Percentiles rank a stretch among this genome's conserved stretches.
Evolutionary conservation across 805 yeast species (phyloP).

Genomic region (Schizosaccharomyces osmophilus): DNA sequence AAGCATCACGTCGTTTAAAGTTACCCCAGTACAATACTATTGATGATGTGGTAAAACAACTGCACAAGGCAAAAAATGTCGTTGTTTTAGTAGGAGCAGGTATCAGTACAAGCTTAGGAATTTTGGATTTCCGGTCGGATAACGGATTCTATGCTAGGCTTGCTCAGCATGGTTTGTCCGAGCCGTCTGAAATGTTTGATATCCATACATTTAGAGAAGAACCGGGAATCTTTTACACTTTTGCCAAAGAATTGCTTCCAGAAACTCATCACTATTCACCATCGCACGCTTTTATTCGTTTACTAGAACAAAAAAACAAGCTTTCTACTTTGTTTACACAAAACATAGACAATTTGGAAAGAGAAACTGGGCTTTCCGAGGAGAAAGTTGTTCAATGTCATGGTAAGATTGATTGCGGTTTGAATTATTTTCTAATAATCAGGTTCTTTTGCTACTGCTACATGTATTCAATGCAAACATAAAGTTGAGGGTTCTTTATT

Average conservation of each 20-base stretch:
- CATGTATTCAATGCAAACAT: constrained; percentile 54
- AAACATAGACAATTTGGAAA: constrained; percentile 69
- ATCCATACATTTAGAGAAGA: constrained; percentile 43
- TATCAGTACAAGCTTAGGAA: constrained; percentile 68
- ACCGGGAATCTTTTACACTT: constrained; percentile 62
- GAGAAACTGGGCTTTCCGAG: constrained; percentile 44
- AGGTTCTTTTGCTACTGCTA: constrained; percentile 43
- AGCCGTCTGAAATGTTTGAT: constrained; percentile 81
- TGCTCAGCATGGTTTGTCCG: constrained; percentile 41
- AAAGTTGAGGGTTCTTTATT: constrained; percentile 41
- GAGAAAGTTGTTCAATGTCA: constrained; percentile 69
- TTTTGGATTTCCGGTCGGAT: constrained; percentile 81
- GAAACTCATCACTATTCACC: constrained; percentile 41
- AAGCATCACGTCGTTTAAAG: background rate
- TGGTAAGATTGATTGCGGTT: constrained; percentile 28
- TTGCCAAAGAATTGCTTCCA: constrained; percentile 67
- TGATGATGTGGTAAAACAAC: constrained; percentile 30
- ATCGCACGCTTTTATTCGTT: constrained; percentile 52
- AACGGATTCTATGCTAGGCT: constrained; percentile 58
- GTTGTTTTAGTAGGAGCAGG: constrained; percentile 83
- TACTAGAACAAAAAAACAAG: constrained; percentile 52
- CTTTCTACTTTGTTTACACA: constrained; percentile 70
- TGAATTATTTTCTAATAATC: background rate
- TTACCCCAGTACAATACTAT: constrained; percentile 16
- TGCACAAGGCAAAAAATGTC: constrained; percentile 33